phyloP scores from a whole-genome alignment of 306 rosid genomes.

The Quercus rubra region DNA sequence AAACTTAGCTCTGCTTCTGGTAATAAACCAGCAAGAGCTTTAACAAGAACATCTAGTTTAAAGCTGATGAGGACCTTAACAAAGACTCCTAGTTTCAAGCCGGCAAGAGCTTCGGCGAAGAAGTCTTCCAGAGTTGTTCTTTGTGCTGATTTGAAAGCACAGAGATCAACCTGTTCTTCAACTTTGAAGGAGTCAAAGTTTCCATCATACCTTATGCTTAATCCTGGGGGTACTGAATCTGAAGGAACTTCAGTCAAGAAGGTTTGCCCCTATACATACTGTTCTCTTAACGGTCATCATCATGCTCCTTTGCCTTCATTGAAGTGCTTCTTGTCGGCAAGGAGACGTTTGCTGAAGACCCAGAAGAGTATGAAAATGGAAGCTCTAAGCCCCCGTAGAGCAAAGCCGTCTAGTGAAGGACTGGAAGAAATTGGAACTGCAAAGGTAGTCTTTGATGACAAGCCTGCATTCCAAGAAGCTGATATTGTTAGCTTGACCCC shows the following conservation, averaged over 20 bases:
- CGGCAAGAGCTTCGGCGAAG: constrained; percentile 43
- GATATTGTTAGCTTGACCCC: constrained; percentile 13
- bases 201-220: constrained; percentile 63
- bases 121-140: constrained; percentile 50
- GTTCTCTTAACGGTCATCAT: constrained; percentile 91
- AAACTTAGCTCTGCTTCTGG: constrained; percentile 33
- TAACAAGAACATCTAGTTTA: constrained; percentile 48
- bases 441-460: constrained; percentile 17
- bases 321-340: constrained; percentile 73
- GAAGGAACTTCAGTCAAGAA: constrained; percentile 75
- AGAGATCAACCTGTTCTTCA: constrained; percentile 81
- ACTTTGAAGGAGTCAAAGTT: constrained; percentile 75
- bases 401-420: constrained; percentile 26
- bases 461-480: constrained; percentile 22
- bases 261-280: constrained; percentile 86
- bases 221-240: constrained; percentile 67
- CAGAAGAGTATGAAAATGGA: constrained; percentile 51
- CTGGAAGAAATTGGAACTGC: constrained; percentile 22
- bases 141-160: constrained; percentile 44
- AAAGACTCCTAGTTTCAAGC: constrained; percentile 69
- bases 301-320: constrained; percentile 65
- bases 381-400: constrained; percentile 38
- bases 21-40: constrained; percentile 37
- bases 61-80: constrained; percentile 64
- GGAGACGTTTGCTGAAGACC: constrained; percentile 60